Evolutionary conservation across 1,139 yeast species (phyloP).

Genomic region (Kodamaea plutei): DNA sequence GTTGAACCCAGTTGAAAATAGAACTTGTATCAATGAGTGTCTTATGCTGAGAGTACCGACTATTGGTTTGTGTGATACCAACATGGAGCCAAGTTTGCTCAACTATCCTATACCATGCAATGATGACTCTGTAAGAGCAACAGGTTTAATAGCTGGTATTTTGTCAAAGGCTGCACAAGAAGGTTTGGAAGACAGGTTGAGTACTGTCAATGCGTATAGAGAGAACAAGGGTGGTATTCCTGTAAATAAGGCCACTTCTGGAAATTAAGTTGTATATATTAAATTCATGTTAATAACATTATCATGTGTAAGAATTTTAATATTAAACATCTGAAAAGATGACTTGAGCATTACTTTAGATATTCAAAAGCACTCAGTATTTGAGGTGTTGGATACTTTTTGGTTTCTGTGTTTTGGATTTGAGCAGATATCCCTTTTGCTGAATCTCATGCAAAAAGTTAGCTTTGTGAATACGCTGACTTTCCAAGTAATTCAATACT

Average conservation of each 20-base stretch:
- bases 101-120: slow-evolving; percentile 96
- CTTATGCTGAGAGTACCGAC: slow-evolving; percentile 83
- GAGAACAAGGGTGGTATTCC: neutral
- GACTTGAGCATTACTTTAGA: too few relatives aligned
- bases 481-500: slow-evolving; percentile 15
- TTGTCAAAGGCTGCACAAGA: slow-evolving; percentile 79
- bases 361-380: neutral
- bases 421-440: slow-evolving; percentile 21
- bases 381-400: slow-evolving; percentile 5
- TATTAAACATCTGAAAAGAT: too few relatives aligned
- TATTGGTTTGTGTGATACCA: slow-evolving; percentile 89
- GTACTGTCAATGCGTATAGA: slow-evolving; percentile 29
- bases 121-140: slow-evolving; percentile 86
- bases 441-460: slow-evolving; percentile 24
- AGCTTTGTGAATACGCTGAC: slow-evolving; percentile 18
- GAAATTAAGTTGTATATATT: neutral
- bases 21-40: slow-evolving; percentile 80
- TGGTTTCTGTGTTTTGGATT: slow-evolving; percentile 1
- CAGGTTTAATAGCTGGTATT: slow-evolving; percentile 75
- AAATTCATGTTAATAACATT: neutral
- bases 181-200: slow-evolving; percentile 61
- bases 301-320: too few relatives aligned
- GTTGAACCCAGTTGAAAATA: slow-evolving; percentile 84
- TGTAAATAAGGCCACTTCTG: too few relatives aligned
- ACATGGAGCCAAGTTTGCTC: slow-evolving; percentile 82